Base-by-base conservation (phyloP, 768 basidiomycete genomes). In the Mycena rosella region DNA sequence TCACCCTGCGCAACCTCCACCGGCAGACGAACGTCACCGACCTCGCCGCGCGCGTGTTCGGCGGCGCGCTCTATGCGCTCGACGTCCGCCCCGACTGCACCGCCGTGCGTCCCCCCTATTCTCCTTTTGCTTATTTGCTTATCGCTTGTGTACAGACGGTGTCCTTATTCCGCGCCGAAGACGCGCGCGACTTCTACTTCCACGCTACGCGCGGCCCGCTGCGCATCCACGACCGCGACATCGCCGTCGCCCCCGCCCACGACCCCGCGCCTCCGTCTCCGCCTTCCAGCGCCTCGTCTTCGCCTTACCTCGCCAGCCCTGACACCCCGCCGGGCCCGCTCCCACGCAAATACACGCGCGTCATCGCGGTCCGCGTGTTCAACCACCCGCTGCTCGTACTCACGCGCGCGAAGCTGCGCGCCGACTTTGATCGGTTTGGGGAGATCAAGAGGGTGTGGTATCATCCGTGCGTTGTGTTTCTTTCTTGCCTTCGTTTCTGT, bases 161-260 rank as follows among this genome's bases (percentile, higher is more conserved):
- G 4, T 59, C 58, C 49, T n/a, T n/a, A n/a, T 47, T 59, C 32
- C 64, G 18, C 32, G 3, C 57, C 15, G 64, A 53, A 13, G 40
- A 52, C 42, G 64, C 57, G 57, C 56, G 51, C 51, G 57, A 53
- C 40, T 65, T 65, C 10, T 57, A 58, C 40, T n/a, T n/a, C 7
- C 29, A 29, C 48, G n/a, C 17, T 24, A 18, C 15, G 44, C 45
- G 17, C 22, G 56, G 40, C n/a, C n/a, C n/a, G 40, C 13, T 65
- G 5, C 30, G n/a, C 14, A 14, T 64, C 27, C 29, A 15, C 36
- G 55, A 44, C 27, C 20, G 27, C 0, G 11, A 4, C n/a, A 4
- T 64, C 20, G 11, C 5, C 7, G 34, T 64, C 15, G 18, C n/a
- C n/a, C n/a, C n/a, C n/a, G n/a, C n/a, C n/a, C n/a, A n/a, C n/a